A percentile compares a stretch with the other conserved stretches of the same genome.
phyloP scores from a whole-genome alignment of 306 rosid genomes.

The Carpinus viminea region DNA sequence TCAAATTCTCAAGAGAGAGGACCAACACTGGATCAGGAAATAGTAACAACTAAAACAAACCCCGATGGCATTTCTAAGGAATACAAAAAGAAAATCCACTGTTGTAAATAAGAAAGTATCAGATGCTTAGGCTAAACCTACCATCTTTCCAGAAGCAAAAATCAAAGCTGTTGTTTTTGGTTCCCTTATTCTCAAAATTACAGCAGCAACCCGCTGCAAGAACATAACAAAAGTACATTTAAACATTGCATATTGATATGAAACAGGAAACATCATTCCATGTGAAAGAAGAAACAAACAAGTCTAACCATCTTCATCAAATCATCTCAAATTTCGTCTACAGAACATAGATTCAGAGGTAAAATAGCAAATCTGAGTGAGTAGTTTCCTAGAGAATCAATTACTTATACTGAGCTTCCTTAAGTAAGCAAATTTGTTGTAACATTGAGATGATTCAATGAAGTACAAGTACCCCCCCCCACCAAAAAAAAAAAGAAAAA shows the following conservation, averaged over 20 bases:
- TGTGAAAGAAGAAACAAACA: neutral
- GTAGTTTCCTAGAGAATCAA: neutral
- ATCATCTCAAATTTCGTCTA: neutral
- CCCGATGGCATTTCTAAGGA: neutral
- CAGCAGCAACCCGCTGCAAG: constrained; percentile 95
- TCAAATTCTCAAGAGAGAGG: neutral
- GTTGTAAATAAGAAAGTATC: neutral
- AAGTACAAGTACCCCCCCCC: no score
- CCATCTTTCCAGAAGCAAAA: constrained; percentile 98
- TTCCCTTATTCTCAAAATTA: constrained; percentile 96
- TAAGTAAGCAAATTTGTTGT: no score
- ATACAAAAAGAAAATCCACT: neutral
- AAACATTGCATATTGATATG: neutral
- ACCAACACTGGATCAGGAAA: neutral
- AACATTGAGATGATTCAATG: no score
- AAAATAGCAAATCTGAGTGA: neutral
- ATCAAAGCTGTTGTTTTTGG: constrained; percentile 95
- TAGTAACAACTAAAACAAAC: neutral
- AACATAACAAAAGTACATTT: constrained; percentile 17
- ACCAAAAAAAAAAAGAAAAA: no score
- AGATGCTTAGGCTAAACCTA: constrained; percentile 31
- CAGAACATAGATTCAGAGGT: neutral
- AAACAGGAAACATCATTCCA: neutral
- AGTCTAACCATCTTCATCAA: neutral
- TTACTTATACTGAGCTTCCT: neutral